Evolutionary conservation across 2,329 filamentous ascomycete genomes (phyloP).

Genomic region (Exophiala dermatitidis): DNA sequence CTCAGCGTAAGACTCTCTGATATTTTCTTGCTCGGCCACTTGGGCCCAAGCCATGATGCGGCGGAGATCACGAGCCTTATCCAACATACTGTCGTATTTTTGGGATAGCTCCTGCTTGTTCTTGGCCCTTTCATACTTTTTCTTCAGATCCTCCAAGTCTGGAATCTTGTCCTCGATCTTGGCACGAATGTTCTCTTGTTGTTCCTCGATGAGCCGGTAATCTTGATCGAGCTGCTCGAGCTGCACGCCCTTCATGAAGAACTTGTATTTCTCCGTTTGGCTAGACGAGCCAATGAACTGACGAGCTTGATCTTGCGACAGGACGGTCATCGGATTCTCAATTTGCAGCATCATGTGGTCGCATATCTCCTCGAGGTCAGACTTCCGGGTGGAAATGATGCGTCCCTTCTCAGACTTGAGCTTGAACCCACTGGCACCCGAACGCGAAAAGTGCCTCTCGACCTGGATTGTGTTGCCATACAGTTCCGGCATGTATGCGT

Average conservation of each 20-base stretch:
- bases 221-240: conserved; percentile 87
- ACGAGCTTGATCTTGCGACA: conserved; percentile 90
- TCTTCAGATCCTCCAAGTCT: conserved; percentile 57
- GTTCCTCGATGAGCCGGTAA: conserved; percentile 75
- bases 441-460: conserved; percentile 77
- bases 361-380: conserved; percentile 83
- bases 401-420: conserved; percentile 66
- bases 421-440: conserved; percentile 64
- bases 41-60: conserved; percentile 79
- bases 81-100: conserved; percentile 58
- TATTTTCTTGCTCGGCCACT: conserved; percentile 66
- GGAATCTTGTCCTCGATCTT: conserved; percentile 56
- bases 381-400: conserved; percentile 68
- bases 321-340: conserved; percentile 90
- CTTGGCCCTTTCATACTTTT: conserved; percentile 54
- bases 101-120: conserved; percentile 59
- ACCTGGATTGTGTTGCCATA: conserved; percentile 82
- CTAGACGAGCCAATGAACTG: conserved; percentile 85
- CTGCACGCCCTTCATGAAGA: conserved; percentile 91
- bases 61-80: conserved; percentile 52
- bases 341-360: conserved; percentile 92
- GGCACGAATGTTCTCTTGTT: conserved; percentile 62
- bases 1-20: conserved; percentile 33
- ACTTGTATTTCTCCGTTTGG: conserved; percentile 83
- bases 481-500: conserved; percentile 72